Conservation (phyloP, 1,284 basidiomycete species). For the Pseudozyma tsukubaensis region DNA sequence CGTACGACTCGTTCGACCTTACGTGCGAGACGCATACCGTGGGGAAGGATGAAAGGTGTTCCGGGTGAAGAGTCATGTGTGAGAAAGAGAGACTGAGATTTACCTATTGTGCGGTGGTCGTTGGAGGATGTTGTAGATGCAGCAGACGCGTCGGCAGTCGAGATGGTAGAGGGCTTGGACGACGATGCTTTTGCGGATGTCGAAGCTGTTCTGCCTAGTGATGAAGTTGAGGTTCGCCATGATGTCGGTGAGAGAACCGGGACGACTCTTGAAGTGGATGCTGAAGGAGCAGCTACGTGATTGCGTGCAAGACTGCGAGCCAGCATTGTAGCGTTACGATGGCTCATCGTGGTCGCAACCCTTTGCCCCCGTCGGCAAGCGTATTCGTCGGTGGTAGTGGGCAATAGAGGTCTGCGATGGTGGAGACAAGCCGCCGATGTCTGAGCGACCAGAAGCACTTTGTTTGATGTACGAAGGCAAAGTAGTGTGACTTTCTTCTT, state of each 20-base stretch:
- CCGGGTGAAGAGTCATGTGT: slow-evolving; percentile 66
- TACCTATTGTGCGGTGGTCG: slow-evolving; percentile 61
- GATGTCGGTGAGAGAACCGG: not conserved
- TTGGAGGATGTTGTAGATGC: slow-evolving; percentile 1
- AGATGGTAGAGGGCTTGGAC: not conserved
- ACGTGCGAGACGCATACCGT: slow-evolving; percentile 63
- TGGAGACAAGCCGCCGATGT: not conserved
- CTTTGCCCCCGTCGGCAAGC: not conserved
- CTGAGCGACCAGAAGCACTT: too few relatives aligned
- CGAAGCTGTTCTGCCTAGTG: not conserved
- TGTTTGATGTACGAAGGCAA: too few relatives aligned
- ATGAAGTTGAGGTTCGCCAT: slow-evolving; percentile 1
- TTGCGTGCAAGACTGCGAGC: slow-evolving; percentile 21
- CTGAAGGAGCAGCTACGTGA: not conserved
- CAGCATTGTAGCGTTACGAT: slow-evolving; percentile 4
- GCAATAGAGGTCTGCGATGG: not conserved
- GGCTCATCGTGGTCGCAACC: slow-evolving; percentile 10
- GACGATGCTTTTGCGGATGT: not conserved
- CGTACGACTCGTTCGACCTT: slow-evolving; percentile 65
- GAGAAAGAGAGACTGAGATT: slow-evolving; percentile 61
- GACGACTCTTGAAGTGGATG: slow-evolving; percentile 3
- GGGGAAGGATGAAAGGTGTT: slow-evolving; percentile 66
- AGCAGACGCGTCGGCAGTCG: too few relatives aligned
- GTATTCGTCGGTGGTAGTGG: not conserved
- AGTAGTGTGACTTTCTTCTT: too few relatives aligned